Evolutionary conservation across 352 stramenopile genomes (phyloP), one percentile per base, ranked within the genome.

Genomic region (Pythium sukuiense): DNA sequence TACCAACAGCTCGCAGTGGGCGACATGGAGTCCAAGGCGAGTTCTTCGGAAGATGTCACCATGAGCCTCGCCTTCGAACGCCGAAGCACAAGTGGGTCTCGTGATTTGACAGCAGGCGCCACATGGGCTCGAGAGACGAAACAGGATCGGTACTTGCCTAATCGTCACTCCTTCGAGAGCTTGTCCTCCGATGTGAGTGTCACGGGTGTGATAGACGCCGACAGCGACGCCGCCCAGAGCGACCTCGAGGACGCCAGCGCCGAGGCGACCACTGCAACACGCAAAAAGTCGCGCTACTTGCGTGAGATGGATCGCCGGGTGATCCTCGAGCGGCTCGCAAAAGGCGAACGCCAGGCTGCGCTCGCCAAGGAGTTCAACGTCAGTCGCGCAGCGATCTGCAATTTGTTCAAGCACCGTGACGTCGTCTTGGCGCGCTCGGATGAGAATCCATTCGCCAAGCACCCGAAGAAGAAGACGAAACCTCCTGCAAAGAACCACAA

Each of bases 361-460:
- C 70, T 87, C 16, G 80, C 80, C 43, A 86, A 87, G 55, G 80
- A 89, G 29, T 88, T 79, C 57, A 70, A 70, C 18, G 81, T 86
- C 39, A 90, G 76, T 35, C 79, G 81, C 7, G 71, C 79, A 11
- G 76, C 80, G 7, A 87, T 89, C 53, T 88, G 71, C 59, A 87
- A 89, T 41, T 48, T 89, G 13, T 84, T 76, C 60, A 83, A 87
- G 35, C 73, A 87, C 18, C 76, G 74, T 18, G 63, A 76, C 7
- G 59, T 71, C 0, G 70, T 88, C 0, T 33, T 85, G 8, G 72
- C 78, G 6, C 76, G 80, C 13, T 46, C 61, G 24, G 58, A 81
- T 48, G 72, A 78, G 60, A 65, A 89, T 45, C 75, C 77, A 37
- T 65, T 84, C 27, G 76, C 73, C 0, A 82, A 84, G 41, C 77